These are phyloP conservation scores for Aspergillus niger DNA, from an alignment of 2,329 filamentous ascomycete genomes.

Conservation along the genomic window DNA sequence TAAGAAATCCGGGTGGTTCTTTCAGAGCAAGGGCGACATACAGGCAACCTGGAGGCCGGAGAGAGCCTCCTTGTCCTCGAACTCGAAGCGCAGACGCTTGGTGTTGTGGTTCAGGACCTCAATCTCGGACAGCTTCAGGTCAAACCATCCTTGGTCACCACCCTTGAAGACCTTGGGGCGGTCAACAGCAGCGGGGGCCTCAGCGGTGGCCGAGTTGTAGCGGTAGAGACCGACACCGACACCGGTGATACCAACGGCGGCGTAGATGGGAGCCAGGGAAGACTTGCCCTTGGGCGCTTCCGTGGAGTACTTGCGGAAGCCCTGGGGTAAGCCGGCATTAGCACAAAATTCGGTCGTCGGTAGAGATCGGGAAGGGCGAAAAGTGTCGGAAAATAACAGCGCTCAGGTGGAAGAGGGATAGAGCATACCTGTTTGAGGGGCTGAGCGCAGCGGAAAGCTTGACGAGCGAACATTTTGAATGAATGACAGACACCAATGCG, in stretches of 20 bases:
- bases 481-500: slow-evolving; percentile 16
- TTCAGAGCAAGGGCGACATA: slow-evolving; percentile 34
- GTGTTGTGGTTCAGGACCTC: slow-evolving; percentile 91
- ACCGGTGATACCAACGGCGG: slow-evolving; percentile 41
- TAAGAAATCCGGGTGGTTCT: neutral
- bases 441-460: slow-evolving; percentile 64
- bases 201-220: slow-evolving; percentile 38
- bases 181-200: slow-evolving; percentile 35
- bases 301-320: slow-evolving; percentile 73
- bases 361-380: neutral
- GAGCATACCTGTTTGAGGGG: slow-evolving; percentile 65
- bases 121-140: slow-evolving; percentile 74
- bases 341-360: slow-evolving; percentile 3
- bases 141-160: slow-evolving; percentile 86
- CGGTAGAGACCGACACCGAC: slow-evolving; percentile 60
- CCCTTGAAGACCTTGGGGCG: slow-evolving; percentile 67
- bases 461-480: slow-evolving; percentile 66
- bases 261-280: slow-evolving; percentile 61
- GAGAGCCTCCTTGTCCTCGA: slow-evolving; percentile 80
- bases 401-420: neutral
- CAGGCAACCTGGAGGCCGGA: slow-evolving; percentile 81
- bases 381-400: neutral
- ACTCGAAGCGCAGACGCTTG: slow-evolving; percentile 85
- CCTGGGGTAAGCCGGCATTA: slow-evolving; percentile 44
- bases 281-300: slow-evolving; percentile 55